Conservation (phyloP, 2,329 filamentous ascomycete species). For the Talaromyces rugulosus region DNA sequence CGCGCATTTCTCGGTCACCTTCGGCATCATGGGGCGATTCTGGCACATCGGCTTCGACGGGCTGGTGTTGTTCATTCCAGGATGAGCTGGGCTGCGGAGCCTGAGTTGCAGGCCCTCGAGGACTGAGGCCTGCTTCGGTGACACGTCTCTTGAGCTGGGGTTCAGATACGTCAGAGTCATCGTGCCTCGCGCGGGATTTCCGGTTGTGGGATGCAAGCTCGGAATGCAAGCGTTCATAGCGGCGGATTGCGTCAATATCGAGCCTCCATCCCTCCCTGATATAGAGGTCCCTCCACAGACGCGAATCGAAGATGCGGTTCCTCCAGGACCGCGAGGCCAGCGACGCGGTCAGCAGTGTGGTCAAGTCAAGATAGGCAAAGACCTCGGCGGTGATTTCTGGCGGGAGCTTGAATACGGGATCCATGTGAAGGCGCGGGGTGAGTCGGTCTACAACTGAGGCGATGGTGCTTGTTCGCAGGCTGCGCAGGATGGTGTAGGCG, state of each 20-base stretch:
- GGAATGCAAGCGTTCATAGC: slow-evolving; percentile 57
- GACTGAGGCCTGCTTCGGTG: slow-evolving; percentile 41
- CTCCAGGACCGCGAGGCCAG: slow-evolving; percentile 80
- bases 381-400: slow-evolving; percentile 88
- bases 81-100: slow-evolving; percentile 3
- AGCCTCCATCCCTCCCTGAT: slow-evolving; percentile 81
- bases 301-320: slow-evolving; percentile 71
- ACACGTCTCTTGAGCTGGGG: slow-evolving; percentile 52
- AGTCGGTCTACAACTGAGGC: slow-evolving; percentile 75
- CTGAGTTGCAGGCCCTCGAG: slow-evolving; percentile 24
- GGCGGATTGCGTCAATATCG: slow-evolving; percentile 59
- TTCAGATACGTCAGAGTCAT: slow-evolving; percentile 46
- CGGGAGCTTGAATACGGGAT: slow-evolving; percentile 81
- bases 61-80: slow-evolving; percentile 47
- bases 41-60: slow-evolving; percentile 41
- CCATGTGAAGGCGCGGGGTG: slow-evolving; percentile 81
- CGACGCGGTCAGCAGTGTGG: slow-evolving; percentile 74
- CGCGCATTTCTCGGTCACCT: slow-evolving; percentile 42
- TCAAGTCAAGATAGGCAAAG: slow-evolving; percentile 76
- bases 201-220: slow-evolving; percentile 36
- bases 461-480: slow-evolving; percentile 74
- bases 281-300: slow-evolving; percentile 82
- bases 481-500: slow-evolving; percentile 71
- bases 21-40: slow-evolving; percentile 25
- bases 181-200: slow-evolving; percentile 44